Conservation (phyloP, 2,329 filamentous ascomycete genomes). For the Eutypella sp. region DNA sequence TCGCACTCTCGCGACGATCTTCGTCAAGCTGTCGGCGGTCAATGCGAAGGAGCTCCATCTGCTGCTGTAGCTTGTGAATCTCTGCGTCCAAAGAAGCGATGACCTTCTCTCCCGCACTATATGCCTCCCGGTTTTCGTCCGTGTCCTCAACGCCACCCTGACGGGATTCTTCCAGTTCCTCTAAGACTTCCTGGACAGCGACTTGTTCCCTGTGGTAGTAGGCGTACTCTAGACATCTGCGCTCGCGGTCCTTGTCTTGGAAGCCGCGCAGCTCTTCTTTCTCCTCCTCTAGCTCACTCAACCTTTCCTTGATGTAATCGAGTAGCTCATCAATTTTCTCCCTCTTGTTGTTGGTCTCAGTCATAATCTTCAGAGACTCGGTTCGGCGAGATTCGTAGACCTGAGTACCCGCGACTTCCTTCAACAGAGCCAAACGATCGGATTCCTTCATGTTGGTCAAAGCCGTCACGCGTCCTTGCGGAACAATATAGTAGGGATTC, state of each 20-base stretch:
- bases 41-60: slow-evolving; percentile 77
- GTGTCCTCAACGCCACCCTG: slow-evolving; percentile 80
- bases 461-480: slow-evolving; percentile 90
- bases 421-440: slow-evolving; percentile 81
- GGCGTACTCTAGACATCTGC: slow-evolving; percentile 88
- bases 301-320: slow-evolving; percentile 83
- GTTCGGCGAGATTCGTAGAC: slow-evolving; percentile 90
- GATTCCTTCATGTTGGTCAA: slow-evolving; percentile 98
- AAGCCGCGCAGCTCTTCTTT: slow-evolving; percentile 93
- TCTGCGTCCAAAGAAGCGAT: slow-evolving; percentile 72
- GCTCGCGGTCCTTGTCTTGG: slow-evolving; percentile 90
- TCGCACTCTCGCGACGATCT: slow-evolving; percentile 78
- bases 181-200: slow-evolving; percentile 69
- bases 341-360: slow-evolving; percentile 90
- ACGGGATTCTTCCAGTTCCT: slow-evolving; percentile 75
- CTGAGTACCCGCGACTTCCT: slow-evolving; percentile 97
- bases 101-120: slow-evolving; percentile 73
- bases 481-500: slow-evolving; percentile 98
- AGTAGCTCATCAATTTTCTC: slow-evolving; percentile 91
- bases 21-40: slow-evolving; percentile 86
- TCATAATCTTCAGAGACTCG: slow-evolving; percentile 95
- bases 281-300: slow-evolving; percentile 89
- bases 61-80: slow-evolving; percentile 73
- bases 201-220: slow-evolving; percentile 88
- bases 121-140: slow-evolving; percentile 72